These are phyloP conservation scores for Baeospora myosura DNA, from an alignment of 1,284 basidiomycete genomes.

Conservation along the genomic window DNA sequence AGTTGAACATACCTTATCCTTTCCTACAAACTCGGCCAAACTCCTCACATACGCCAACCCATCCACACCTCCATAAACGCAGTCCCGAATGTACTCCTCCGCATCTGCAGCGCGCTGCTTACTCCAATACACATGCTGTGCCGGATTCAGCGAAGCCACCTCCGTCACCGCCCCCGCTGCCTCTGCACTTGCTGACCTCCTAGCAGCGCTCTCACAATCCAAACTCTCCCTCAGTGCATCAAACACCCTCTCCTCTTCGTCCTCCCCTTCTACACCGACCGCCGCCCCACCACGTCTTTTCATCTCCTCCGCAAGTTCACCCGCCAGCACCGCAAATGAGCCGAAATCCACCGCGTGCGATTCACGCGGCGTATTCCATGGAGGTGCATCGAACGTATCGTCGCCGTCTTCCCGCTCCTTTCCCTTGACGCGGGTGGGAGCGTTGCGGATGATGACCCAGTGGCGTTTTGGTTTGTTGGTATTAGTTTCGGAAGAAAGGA, in stretches of 20 bases:
- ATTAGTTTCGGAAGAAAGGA: conserved; percentile 12
- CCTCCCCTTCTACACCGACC: no score
- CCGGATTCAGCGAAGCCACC: conserved; percentile 9
- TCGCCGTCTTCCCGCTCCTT: conserved; percentile 50
- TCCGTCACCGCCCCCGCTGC: no score
- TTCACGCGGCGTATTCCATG: conserved; percentile 43
- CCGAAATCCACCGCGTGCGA: conserved; percentile 54
- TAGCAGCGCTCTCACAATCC: conserved; percentile 19
- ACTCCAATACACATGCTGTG: conserved; percentile 47
- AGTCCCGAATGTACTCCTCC: conserved; percentile 55
- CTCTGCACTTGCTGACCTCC: conserved; percentile 16
- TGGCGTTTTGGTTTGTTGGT: conserved; percentile 26
- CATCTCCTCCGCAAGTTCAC: conserved; percentile 40
- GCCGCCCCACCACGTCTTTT: conserved; percentile 24
- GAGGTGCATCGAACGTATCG: conserved; percentile 21
- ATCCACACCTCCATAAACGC: conserved; percentile 70
- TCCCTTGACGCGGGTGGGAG: conserved; percentile 34
- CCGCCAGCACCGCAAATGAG: conserved; percentile 44
- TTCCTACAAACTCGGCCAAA: conserved; percentile 57
- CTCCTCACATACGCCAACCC: conserved; percentile 69
- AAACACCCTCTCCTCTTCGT: conserved; percentile 24
- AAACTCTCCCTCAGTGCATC: conserved; percentile 30
- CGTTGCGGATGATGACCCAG: conserved; percentile 34
- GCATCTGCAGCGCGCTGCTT: conserved; percentile 39
- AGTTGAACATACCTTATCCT: conserved; percentile 9